Evolutionary conservation across 768 basidiomycete genomes (phyloP), one percentile per base, ranked within the genome.

Genomic region (Lyophyllum shimeji): DNA sequence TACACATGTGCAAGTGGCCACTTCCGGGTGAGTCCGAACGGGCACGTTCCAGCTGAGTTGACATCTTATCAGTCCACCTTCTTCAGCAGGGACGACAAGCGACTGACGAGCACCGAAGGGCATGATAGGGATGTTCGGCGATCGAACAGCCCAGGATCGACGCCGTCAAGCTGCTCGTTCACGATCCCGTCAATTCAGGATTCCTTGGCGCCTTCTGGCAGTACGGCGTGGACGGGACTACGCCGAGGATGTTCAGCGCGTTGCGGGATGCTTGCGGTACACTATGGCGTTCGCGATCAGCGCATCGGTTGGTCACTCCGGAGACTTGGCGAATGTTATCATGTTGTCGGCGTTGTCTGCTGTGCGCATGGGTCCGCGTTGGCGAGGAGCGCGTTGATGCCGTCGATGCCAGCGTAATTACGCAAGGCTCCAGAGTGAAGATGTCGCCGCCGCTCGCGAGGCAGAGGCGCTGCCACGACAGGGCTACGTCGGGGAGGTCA

Each of bases 281-380:
- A 66, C 63, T 33, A 79, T 58, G 7, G 79, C 80, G 34, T 74
- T 71, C 20, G 71, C 67, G 56, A 80, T 76, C 57, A 81, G 65
- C 5, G 68, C 73, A 6, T 69, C 67, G 57, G 69, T 81, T 79
- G 9, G 50, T 64, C 50, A 79, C 68, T 3, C 76, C 75, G 8
- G 67, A 17, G 74, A 75, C 58, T 81, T 80, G 46, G 80, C 78
- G 52, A 79, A 37, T 37, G 34, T 17, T 2, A 37, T 37, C 34
- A 37, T 37, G 34, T 6, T 13, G 34, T 37, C 34, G 15, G 34
- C 34, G 8, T 37, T 37, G 3, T 37, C 34, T 37, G 34, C 56
- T 82, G 80, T 9, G 70, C 79, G 62, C 81, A 82, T 1, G 75
- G 69, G 64, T 75, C 75, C 0, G 77, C 75, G 23, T 72, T 69